Evolutionary conservation across 163 green algal genomes (phyloP).

Genomic region (Volvox carteri): DNA sequence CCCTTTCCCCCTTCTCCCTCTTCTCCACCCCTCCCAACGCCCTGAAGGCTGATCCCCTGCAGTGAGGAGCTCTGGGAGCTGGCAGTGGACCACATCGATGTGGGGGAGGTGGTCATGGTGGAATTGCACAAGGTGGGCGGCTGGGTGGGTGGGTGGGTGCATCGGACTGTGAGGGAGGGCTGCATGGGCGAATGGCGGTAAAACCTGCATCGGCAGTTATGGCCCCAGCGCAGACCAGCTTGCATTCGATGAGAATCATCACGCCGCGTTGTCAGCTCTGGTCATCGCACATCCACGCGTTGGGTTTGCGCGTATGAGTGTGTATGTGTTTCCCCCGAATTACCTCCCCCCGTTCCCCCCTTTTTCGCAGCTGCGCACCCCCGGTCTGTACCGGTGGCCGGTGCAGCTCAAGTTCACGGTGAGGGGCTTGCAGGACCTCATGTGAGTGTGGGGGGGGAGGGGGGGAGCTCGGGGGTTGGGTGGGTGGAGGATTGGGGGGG

Average conservation of each 20-base stretch:
- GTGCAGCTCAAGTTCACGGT: slow-evolving; percentile 63
- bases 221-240: no score
- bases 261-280: no score
- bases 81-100: slow-evolving; percentile 46
- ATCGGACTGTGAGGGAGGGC: background rate
- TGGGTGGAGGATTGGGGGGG: background rate
- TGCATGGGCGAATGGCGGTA: no score
- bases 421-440: slow-evolving; percentile 44
- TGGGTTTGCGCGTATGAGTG: no score
- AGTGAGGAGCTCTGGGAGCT: slow-evolving; percentile 41
- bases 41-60: slow-evolving; percentile 33
- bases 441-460: slow-evolving; percentile 12
- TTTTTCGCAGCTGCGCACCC: slow-evolving; percentile 39
- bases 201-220: no score
- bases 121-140: slow-evolving; percentile 46
- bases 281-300: no score
- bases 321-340: no score
- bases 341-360: no score
- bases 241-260: no score
- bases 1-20: background rate
- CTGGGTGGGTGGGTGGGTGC: background rate
- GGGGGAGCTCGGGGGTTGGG: background rate
- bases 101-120: slow-evolving; percentile 48
- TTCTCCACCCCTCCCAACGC: background rate
- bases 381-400: slow-evolving; percentile 67